Percentiles rank a stretch among this genome's conserved stretches.
Evolutionary conservation across 1,139 yeast species (phyloP).

Genomic region (Sugiyamaella grinbergsii): DNA sequence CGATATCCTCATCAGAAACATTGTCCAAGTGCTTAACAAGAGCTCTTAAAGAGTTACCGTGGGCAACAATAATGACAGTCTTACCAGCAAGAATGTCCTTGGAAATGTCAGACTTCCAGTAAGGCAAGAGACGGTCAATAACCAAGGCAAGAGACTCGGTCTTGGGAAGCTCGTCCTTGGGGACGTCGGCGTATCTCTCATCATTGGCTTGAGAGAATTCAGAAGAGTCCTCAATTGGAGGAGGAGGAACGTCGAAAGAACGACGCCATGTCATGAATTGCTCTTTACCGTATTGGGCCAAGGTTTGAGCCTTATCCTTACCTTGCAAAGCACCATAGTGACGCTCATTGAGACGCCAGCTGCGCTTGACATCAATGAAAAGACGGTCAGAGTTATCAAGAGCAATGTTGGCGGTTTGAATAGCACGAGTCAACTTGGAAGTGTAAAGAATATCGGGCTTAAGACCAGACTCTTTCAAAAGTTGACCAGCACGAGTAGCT

Average conservation of each 20-base stretch:
- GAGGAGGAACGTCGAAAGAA: slow-evolving; percentile 97
- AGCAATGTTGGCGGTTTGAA: slow-evolving; percentile 97
- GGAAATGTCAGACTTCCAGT: slow-evolving; percentile 95
- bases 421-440: slow-evolving; percentile 91
- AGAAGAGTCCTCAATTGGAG: slow-evolving; percentile 74
- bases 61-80: slow-evolving; percentile 93
- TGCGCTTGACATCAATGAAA: slow-evolving; percentile 90
- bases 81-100: slow-evolving; percentile 81
- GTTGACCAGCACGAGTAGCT: slow-evolving; percentile 92
- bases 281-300: slow-evolving; percentile 85
- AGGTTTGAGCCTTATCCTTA: slow-evolving; percentile 93
- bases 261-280: slow-evolving; percentile 98
- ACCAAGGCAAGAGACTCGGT: slow-evolving; percentile 95
- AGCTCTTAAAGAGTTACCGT: slow-evolving; percentile 98
- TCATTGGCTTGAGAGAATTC: slow-evolving; percentile 86
- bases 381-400: slow-evolving; percentile 85
- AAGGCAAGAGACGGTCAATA: slow-evolving; percentile 95
- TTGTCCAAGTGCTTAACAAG: slow-evolving; percentile 94
- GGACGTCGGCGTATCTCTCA: slow-evolving; percentile 78
- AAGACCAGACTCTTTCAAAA: slow-evolving; percentile 83
- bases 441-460: slow-evolving; percentile 89
- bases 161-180: slow-evolving; percentile 84
- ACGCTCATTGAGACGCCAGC: slow-evolving; percentile 98
- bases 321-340: slow-evolving; percentile 99
- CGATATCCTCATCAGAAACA: slow-evolving; percentile 89